phyloP scores from a whole-genome alignment of 441 rosid genomes.

The Codiaeum variegatum region DNA sequence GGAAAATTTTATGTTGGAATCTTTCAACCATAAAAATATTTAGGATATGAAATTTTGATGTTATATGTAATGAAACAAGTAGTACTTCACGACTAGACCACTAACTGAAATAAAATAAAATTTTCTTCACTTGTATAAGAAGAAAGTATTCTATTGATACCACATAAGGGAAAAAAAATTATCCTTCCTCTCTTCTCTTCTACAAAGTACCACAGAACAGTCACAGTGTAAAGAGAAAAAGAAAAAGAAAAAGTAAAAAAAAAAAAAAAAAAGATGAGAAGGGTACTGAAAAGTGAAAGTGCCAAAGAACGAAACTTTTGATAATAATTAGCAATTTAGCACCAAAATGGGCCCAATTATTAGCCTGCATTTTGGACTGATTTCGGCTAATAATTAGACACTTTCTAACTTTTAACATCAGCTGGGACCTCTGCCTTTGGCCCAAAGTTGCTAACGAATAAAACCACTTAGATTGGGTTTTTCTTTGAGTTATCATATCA shows the following conservation, averaged over 20 bases:
- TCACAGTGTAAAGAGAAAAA: not conserved
- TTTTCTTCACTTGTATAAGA: no score
- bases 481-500: not conserved
- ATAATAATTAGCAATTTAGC: not conserved
- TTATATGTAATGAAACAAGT: no score
- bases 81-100: no score
- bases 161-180: no score
- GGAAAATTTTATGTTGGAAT: no score
- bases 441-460: conserved; percentile 6
- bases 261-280: not conserved
- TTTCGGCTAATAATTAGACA: conserved; percentile 7
- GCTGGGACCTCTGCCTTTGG: conserved; percentile 12
- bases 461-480: conserved; percentile 14
- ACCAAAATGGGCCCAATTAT: conserved; percentile 1
- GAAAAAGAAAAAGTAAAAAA: not conserved
- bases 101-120: no score
- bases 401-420: not conserved
- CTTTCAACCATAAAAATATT: no score
- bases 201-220: not conserved
- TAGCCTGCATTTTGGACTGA: not conserved
- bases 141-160: no score
- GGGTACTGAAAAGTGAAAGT: not conserved
- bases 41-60: no score
- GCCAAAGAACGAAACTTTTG: not conserved
- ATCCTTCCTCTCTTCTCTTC: not conserved